A percentile compares a stretch with the other conserved stretches of the same genome.
Evolutionary conservation across 345 rosid species (phyloP).

Genomic region (Rhodamnia argentea): DNA sequence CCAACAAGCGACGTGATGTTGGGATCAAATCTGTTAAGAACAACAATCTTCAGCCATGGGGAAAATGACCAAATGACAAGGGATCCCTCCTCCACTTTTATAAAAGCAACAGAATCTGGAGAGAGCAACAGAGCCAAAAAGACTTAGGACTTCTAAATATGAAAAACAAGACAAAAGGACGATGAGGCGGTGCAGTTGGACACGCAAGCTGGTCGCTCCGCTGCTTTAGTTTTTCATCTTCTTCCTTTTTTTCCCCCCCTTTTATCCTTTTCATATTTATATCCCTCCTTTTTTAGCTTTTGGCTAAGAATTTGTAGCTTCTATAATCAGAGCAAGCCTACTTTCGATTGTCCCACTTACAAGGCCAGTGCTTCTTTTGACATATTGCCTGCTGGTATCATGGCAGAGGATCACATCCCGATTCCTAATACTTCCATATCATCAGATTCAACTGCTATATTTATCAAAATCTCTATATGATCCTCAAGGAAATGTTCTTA

Average conservation of each 20-base stretch:
- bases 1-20: not conserved
- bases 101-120: conserved; percentile 9
- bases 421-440: not conserved
- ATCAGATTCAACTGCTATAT: not conserved
- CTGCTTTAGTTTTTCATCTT: not conserved
- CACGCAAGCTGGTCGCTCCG: conserved; percentile 3
- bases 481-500: not conserved
- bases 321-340: not conserved
- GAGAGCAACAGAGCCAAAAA: not conserved
- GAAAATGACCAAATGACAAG: not conserved
- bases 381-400: not conserved
- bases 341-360: not conserved
- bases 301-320: not conserved
- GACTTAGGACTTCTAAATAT: conserved; percentile 19
- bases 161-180: not conserved
- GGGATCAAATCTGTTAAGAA: not conserved
- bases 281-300: not conserved
- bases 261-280: not conserved
- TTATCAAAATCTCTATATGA: not conserved
- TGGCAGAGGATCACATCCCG: not conserved
- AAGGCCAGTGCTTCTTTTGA: not conserved
- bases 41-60: not conserved
- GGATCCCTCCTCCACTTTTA: conserved; percentile 5
- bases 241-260: not conserved
- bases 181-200: conserved; percentile 16